phyloP scores from a whole-genome alignment of 371 early-diverging fungal species.

The Apophysomyces ossiformis region DNA sequence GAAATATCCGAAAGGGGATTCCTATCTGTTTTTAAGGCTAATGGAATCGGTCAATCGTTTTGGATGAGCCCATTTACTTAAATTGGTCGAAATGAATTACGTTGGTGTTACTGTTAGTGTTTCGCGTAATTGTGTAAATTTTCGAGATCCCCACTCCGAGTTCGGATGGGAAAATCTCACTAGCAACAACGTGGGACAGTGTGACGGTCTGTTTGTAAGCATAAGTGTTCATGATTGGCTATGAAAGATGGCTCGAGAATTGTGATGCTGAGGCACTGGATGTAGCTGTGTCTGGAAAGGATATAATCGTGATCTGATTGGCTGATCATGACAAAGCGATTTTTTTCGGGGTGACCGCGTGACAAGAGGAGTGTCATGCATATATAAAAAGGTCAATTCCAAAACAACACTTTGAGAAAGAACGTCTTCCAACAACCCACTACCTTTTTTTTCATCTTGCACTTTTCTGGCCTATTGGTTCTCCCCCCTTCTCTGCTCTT shows the following conservation, averaged over 20 bases:
- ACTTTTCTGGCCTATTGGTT: background rate
- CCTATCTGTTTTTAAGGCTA: too few relatives aligned
- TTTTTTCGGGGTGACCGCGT: slow-evolving; percentile 2
- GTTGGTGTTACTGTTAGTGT: too few relatives aligned
- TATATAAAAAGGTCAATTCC: background rate
- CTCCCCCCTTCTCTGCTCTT: background rate
- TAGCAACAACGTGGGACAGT: background rate
- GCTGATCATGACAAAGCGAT: slow-evolving; percentile 5
- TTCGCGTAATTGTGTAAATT: too few relatives aligned
- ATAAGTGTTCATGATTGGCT: background rate
- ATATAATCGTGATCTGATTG: background rate
- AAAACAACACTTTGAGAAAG: background rate
- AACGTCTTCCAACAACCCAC: too few relatives aligned
- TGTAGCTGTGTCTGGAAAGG: background rate
- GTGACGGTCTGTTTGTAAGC: slow-evolving; percentile 7
- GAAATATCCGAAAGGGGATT: too few relatives aligned
- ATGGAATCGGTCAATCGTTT: too few relatives aligned
- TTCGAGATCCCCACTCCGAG: too few relatives aligned
- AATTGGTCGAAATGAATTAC: too few relatives aligned
- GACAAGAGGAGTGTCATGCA: background rate
- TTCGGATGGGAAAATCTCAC: too few relatives aligned
- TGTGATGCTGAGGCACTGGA: background rate
- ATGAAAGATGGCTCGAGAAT: slow-evolving; percentile 1
- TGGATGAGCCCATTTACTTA: too few relatives aligned
- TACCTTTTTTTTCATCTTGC: background rate